Conservation (phyloP, 2,329 filamentous ascomycete species). For the Fusarium sublunatum region DNA sequence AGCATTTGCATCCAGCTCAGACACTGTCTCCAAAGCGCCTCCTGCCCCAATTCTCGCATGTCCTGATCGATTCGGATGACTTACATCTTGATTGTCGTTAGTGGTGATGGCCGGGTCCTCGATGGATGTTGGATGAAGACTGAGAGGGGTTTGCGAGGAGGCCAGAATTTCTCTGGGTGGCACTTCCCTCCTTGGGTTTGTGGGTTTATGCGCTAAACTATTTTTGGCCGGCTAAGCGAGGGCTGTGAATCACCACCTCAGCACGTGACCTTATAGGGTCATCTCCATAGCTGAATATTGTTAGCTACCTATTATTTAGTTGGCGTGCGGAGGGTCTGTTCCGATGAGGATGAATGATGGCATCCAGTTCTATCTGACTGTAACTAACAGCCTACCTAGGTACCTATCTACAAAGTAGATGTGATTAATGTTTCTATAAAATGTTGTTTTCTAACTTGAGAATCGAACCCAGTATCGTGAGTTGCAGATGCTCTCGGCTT, state of each 20-base stretch:
- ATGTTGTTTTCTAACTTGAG: too few relatives aligned
- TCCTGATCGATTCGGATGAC: constrained; percentile 45
- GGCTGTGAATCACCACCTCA: constrained; percentile 48
- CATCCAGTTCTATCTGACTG: too few relatives aligned
- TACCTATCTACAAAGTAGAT: too few relatives aligned
- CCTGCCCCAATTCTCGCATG: constrained; percentile 23
- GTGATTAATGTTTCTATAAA: too few relatives aligned
- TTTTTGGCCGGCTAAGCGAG: constrained; percentile 54
- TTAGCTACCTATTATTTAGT: neutral
- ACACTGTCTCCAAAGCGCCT: constrained; percentile 26
- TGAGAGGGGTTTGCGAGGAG: constrained; percentile 54
- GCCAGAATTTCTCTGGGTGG: constrained; percentile 55
- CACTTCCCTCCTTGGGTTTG: constrained; percentile 55
- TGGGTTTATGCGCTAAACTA: constrained; percentile 56
- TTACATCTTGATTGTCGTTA: constrained; percentile 60
- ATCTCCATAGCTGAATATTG: constrained; percentile 7
- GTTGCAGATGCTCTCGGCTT: too few relatives aligned
- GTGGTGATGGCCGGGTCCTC: constrained; percentile 57
- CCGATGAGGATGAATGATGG: neutral
- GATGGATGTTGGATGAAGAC: constrained; percentile 53
- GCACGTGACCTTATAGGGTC: constrained; percentile 42
- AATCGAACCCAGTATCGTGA: too few relatives aligned
- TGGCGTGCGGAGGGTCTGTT: constrained; percentile 3
- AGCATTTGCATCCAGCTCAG: constrained; percentile 30
- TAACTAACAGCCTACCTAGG: too few relatives aligned